Evolutionary conservation across 768 basidiomycete species (phyloP), one percentile per base, ranked within the genome.

Genomic region (Rhizopogon salebrosus): DNA sequence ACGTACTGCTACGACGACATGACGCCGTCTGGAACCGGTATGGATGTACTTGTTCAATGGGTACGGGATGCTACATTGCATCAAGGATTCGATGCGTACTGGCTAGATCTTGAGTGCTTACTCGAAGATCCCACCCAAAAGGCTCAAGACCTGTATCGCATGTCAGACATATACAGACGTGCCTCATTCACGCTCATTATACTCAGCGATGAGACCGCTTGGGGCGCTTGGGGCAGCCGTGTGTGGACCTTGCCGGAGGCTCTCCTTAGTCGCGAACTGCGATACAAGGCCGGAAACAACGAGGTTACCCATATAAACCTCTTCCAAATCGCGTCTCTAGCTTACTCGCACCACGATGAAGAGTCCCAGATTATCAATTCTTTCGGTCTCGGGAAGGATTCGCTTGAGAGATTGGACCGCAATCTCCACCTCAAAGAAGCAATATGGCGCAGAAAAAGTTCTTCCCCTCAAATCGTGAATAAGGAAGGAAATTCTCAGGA

Each of bases 171-270:
- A 6, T 63, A 64, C 20, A 56, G 52, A 11, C 22, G 49, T 1
- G 62, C 62, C 18, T 49, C 57, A 41, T 66, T 64, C 49, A 63
- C 64, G 3, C 56, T 63, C 7, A 62, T 66, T 38, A 37, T 64
- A 40, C 51, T 66, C 29, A 42, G 46, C n/a, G 31, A 59, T 5
- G 36, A 55, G 7, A 18, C 14, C 1, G 49, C 53, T 27, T 66
- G 62, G 62, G 10, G 29, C 6, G 11, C 11, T 9, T 63, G 62
- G 9, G 64, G 62, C 6, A 24, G 63, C 26, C 59, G 64, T 38
- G 53, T 66, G 11, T 62, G 62, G 62, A 66, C 58, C 1, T 57
- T 67, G 6, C 62, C 63, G 0, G 55, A 60, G 16, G 61, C 48
- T 3, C 45, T 63, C 13, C 49, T 67, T 31, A 62, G 63, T 13